A percentile compares a stretch with the other conserved stretches of the same genome.
Evolutionary conservation across 148 eudicot species (phyloP).

Genomic region (Camellia japonica): DNA sequence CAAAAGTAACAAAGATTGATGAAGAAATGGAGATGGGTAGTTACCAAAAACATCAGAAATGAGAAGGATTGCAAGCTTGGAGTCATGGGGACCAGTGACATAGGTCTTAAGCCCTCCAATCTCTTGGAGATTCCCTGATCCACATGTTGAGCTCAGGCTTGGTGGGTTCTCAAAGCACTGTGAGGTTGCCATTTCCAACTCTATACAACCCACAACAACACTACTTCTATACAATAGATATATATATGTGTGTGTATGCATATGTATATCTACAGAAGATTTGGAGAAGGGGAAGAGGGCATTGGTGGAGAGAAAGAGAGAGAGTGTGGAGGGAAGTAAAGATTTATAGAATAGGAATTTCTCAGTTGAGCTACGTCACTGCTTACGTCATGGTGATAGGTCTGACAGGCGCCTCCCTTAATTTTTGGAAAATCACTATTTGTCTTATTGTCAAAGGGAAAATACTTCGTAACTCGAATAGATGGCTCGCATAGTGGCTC

Average conservation of each 20-base stretch:
- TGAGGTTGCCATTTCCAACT: constrained; percentile 30
- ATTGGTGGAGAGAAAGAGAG: neutral
- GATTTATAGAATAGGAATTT: neutral
- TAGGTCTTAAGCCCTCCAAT: constrained; percentile 34
- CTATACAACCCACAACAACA: neutral
- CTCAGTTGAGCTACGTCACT: neutral
- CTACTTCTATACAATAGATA: too few relatives aligned
- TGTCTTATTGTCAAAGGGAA: too few relatives aligned
- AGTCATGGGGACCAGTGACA: constrained; percentile 27
- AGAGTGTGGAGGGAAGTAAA: too few relatives aligned
- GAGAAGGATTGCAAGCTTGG: constrained; percentile 36
- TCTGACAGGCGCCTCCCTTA: too few relatives aligned
- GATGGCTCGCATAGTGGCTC: too few relatives aligned
- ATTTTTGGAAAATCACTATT: too few relatives aligned
- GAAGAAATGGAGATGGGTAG: constrained; percentile 4
- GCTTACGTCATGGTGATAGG: neutral
- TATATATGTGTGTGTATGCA: neutral
- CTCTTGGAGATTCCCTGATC: constrained; percentile 26
- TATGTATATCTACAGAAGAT: neutral
- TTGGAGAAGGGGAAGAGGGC: too few relatives aligned
- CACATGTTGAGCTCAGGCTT: constrained; percentile 21
- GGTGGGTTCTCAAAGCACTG: constrained; percentile 39
- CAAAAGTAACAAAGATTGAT: neutral
- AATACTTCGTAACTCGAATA: too few relatives aligned
- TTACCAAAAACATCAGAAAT: constrained; percentile 41